A percentile compares a stretch with the other conserved stretches of the same genome.
phyloP scores from a whole-genome alignment of 805 yeast genomes.

The Lachancea dasiensis region DNA sequence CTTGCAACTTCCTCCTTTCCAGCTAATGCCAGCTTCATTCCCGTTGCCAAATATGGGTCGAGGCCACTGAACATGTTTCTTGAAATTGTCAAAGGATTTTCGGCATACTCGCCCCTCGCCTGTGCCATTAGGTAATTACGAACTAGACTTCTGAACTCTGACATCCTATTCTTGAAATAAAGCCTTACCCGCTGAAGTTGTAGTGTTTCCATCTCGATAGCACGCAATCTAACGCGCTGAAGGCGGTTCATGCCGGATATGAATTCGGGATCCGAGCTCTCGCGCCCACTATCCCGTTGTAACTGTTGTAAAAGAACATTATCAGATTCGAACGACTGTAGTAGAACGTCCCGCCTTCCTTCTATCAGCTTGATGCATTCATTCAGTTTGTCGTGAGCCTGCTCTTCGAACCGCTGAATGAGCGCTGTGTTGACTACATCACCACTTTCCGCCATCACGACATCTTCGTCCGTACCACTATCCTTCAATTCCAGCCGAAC shows the following conservation, averaged over 20 bases:
- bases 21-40: slow-evolving; percentile 10
- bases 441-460: slow-evolving; percentile 13
- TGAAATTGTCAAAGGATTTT: slow-evolving; percentile 21
- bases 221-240: slow-evolving; percentile 29
- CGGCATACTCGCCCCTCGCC: slow-evolving; percentile 13
- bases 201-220: slow-evolving; percentile 29
- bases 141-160: slow-evolving; percentile 26
- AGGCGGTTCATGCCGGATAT: slow-evolving; percentile 20
- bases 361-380: slow-evolving; percentile 24
- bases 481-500: not conserved
- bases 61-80: slow-evolving; percentile 16
- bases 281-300: slow-evolving; percentile 10
- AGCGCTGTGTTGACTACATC: slow-evolving; percentile 15
- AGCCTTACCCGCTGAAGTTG: slow-evolving; percentile 26
- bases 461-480: slow-evolving; percentile 10
- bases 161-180: slow-evolving; percentile 21
- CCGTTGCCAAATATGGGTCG: slow-evolving; percentile 20
- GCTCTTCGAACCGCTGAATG: slow-evolving; percentile 21
- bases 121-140: slow-evolving; percentile 18
- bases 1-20: slow-evolving; percentile 4
- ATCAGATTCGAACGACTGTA: slow-evolving; percentile 23
- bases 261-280: slow-evolving; percentile 8
- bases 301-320: slow-evolving; percentile 18
- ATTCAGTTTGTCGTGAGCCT: slow-evolving; percentile 22
- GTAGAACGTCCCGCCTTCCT: slow-evolving; percentile 21